Evolutionary conservation across 768 basidiomycete genomes (phyloP).

Genomic region (Cantharellus anzutake): DNA sequence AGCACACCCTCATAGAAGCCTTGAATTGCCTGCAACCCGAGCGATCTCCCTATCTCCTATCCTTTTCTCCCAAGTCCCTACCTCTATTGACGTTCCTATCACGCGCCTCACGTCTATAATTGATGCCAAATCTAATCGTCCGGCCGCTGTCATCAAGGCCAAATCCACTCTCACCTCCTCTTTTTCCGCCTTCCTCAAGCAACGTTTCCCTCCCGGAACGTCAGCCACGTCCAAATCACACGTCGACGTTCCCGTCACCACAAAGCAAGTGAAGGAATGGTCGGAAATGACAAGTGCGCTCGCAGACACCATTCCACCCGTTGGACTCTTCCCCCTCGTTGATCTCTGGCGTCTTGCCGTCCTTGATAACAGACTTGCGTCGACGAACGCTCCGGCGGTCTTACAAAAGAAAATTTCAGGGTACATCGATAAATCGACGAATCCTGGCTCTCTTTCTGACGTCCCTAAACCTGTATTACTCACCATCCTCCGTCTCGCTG

Average conservation of each 20-base stretch:
- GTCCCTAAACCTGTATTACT: slow-evolving; percentile 37
- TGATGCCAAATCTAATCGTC: slow-evolving; percentile 22
- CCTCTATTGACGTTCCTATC: slow-evolving; percentile 37
- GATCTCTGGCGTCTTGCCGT: slow-evolving; percentile 71
- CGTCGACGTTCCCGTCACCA: not conserved
- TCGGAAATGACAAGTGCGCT: slow-evolving; percentile 27
- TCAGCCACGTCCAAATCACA: not conserved
- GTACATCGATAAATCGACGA: slow-evolving; percentile 1
- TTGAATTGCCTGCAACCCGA: slow-evolving; percentile 40
- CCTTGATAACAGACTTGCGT: slow-evolving; percentile 37
- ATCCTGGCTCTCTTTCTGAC: not conserved
- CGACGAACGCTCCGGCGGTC: not conserved
- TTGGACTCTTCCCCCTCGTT: slow-evolving; percentile 56
- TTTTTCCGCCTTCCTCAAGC: slow-evolving; percentile 47
- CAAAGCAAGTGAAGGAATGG: slow-evolving; percentile 8
- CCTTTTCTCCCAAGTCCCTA: slow-evolving; percentile 49
- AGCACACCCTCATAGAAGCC: slow-evolving; percentile 60
- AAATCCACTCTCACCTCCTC: slow-evolving; percentile 30
- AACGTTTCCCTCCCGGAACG: slow-evolving; percentile 25
- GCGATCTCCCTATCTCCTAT: slow-evolving; percentile 55
- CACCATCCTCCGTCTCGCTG: slow-evolving; percentile 44
- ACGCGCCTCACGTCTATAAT: slow-evolving; percentile 46
- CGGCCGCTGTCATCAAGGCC: slow-evolving; percentile 13
- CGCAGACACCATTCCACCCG: slow-evolving; percentile 25
- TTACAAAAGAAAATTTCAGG: not conserved